Conservation (phyloP, 208 protist genomes). For the Naegleria fowleri region DNA sequence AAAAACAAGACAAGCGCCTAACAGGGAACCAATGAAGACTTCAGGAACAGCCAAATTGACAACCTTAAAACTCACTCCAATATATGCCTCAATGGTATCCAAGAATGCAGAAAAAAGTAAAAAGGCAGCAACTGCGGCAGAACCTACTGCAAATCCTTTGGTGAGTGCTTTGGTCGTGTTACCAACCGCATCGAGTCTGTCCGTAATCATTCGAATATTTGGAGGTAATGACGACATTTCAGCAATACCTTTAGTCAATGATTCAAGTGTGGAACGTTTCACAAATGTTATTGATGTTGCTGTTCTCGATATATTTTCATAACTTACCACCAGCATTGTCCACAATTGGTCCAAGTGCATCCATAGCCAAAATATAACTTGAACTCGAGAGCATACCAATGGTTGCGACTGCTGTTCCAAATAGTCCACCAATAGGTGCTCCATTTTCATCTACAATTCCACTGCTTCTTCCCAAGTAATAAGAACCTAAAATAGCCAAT, state of each 20-base stretch:
- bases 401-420: constrained; percentile 63
- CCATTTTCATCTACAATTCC: constrained; percentile 43
- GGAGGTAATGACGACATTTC: constrained; percentile 53
- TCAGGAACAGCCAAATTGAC: constrained; percentile 47
- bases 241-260: constrained; percentile 44
- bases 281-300: too few species aligned
- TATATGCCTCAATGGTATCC: constrained; percentile 28
- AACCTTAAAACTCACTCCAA: constrained; percentile 33
- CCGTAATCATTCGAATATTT: constrained; percentile 55
- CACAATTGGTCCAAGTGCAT: constrained; percentile 68
- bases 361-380: constrained; percentile 59
- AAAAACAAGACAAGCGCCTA: constrained; percentile 63
- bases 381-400: constrained; percentile 65
- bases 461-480: constrained; percentile 37
- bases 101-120: constrained; percentile 65
- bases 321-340: constrained; percentile 64
- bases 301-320: too few species aligned
- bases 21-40: constrained; percentile 61
- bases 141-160: constrained; percentile 70
- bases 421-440: constrained; percentile 54
- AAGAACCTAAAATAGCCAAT: constrained; percentile 56
- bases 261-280: too few species aligned
- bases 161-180: constrained; percentile 72
- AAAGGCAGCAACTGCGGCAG: constrained; percentile 60
- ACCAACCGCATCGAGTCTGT: constrained; percentile 66